Evolutionary conservation across 345 rosid species (phyloP).

Genomic region (Salix purpurea): DNA sequence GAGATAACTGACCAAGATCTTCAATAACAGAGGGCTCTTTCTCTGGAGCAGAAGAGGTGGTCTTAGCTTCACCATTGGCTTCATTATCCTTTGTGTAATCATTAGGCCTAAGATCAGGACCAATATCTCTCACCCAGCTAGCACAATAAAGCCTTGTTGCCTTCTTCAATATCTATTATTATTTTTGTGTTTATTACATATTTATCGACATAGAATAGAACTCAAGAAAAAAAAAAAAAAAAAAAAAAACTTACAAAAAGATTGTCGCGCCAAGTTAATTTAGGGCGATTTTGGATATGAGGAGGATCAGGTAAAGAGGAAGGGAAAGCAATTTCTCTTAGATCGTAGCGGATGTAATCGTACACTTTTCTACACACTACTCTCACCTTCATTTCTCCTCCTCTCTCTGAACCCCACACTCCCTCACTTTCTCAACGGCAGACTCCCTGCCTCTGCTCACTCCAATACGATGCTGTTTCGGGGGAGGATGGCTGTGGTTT

Average conservation of each 20-base stretch:
- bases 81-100: constrained; percentile 62
- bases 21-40: constrained; percentile 70
- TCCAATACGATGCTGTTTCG: too few relatives aligned
- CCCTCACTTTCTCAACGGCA: too few relatives aligned
- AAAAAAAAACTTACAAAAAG: constrained; percentile 40
- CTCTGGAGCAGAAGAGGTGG: constrained; percentile 20
- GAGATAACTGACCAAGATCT: constrained; percentile 68
- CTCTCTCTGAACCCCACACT: too few relatives aligned
- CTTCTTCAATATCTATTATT: constrained; percentile 64
- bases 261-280: constrained; percentile 75
- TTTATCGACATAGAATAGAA: not conserved
- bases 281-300: constrained; percentile 63
- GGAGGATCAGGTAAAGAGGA: constrained; percentile 91
- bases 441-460: too few relatives aligned
- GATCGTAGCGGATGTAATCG: constrained; percentile 71
- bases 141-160: constrained; percentile 89
- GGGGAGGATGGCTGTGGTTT: too few relatives aligned
- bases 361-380: constrained; percentile 52
- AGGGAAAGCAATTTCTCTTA: constrained; percentile 88
- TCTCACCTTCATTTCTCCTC: constrained; percentile 46
- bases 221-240: not conserved
- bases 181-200: not conserved
- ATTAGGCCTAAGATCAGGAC: constrained; percentile 87
- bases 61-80: constrained; percentile 25
- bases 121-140: constrained; percentile 92